Evolutionary conservation across 2,329 filamentous ascomycete species (phyloP).

Genomic region (Cadophora sp.): DNA sequence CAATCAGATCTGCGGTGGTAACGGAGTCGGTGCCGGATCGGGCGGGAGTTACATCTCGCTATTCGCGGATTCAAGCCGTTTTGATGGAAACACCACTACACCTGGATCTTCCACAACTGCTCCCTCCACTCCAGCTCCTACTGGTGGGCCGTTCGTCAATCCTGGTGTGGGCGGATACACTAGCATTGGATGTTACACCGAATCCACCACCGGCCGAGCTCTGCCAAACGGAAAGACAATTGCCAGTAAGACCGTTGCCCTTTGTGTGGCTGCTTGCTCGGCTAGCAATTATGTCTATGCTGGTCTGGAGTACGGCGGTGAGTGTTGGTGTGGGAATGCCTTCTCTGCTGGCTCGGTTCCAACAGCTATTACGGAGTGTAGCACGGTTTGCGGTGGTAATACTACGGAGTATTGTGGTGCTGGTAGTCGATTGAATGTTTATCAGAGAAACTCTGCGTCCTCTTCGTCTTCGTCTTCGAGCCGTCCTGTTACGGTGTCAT

Average conservation of each 20-base stretch:
- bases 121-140: not conserved
- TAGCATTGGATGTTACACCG: constrained; percentile 48
- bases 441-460: constrained; percentile 35
- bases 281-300: constrained; percentile 46
- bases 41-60: constrained; percentile 55
- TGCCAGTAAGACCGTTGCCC: constrained; percentile 27
- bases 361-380: constrained; percentile 41
- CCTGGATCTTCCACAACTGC: constrained; percentile 13
- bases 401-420: constrained; percentile 46
- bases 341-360: constrained; percentile 35
- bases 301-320: constrained; percentile 45
- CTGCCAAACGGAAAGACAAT: constrained; percentile 32
- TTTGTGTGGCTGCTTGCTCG: constrained; percentile 35
- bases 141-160: constrained; percentile 36
- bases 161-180: constrained; percentile 44
- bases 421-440: constrained; percentile 40
- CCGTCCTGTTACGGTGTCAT: constrained; percentile 15
- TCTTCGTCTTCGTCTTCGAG: constrained; percentile 12
- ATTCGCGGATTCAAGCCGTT: constrained; percentile 49
- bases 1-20: constrained; percentile 60
- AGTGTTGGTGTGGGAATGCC: constrained; percentile 44
- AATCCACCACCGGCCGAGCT: constrained; percentile 42
- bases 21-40: constrained; percentile 48
- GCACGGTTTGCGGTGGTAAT: constrained; percentile 41
- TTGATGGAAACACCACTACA: constrained; percentile 33